phyloP scores from a whole-genome alignment of 2,329 filamentous ascomycete genomes.

The Hymenoscyphus fraxineus region DNA sequence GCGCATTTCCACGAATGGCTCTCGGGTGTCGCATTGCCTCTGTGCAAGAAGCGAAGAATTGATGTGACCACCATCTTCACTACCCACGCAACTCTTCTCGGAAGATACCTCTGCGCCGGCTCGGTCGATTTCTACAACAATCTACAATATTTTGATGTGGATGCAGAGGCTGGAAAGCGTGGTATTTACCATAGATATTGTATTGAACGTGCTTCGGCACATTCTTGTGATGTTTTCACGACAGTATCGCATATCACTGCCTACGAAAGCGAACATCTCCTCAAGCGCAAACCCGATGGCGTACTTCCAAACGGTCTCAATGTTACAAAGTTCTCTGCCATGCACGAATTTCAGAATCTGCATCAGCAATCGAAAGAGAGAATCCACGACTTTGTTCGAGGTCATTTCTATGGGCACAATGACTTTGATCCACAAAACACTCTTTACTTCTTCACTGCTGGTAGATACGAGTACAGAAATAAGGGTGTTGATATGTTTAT shows the following conservation, averaged over 20 bases:
- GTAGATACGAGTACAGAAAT: constrained; percentile 95
- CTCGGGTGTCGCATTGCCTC: constrained; percentile 84
- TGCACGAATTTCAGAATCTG: constrained; percentile 98
- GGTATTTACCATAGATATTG: constrained; percentile 99
- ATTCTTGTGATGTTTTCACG: constrained; percentile 93
- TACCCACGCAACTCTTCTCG: constrained; percentile 91
- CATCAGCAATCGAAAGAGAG: constrained; percentile 96
- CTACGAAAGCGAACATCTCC: constrained; percentile 93
- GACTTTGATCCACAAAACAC: constrained; percentile 97
- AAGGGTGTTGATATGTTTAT: constrained; percentile 99
- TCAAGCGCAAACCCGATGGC: constrained; percentile 96
- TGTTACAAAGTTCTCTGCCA: constrained; percentile 96
- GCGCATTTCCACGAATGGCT: constrained; percentile 99
- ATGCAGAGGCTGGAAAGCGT: constrained; percentile 93
- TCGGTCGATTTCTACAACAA: constrained; percentile 99
- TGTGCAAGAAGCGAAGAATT: constrained; percentile 90
- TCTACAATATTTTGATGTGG: constrained; percentile 92
- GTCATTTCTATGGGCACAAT: constrained; percentile 97
- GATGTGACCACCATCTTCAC: constrained; percentile 98
- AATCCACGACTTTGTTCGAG: constrained; percentile 96
- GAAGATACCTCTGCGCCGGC: constrained; percentile 92
- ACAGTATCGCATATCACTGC: constrained; percentile 98
- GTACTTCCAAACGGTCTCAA: constrained; percentile 96
- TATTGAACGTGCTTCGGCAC: constrained; percentile 89
- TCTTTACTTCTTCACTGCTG: constrained; percentile 94